Base-by-base conservation (phyloP, 1,284 basidiomycete genomes). In the Ceratobasidium sp. region DNA sequence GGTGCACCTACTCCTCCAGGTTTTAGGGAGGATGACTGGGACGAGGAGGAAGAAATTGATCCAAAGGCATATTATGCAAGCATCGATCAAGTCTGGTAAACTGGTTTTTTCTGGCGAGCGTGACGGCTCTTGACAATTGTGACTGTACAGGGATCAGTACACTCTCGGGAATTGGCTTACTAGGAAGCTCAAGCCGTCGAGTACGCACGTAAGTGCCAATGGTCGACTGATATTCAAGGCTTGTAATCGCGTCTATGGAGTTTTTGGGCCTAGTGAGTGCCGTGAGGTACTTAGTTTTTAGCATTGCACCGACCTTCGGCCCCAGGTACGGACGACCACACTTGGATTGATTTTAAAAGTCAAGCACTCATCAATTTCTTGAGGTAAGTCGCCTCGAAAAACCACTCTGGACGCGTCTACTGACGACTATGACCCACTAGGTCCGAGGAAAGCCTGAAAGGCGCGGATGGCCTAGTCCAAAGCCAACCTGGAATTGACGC, bases 161-260 rank as follows among this genome's bases (percentile, higher is more conserved):
- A 62, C 70, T 7, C 27, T 62, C 12, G 41, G 48, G 20, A 66
- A 66, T n/a, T 75, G 73, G 73, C n/a, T 41, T 23, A 75, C 73
- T 2, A 41, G 46, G 14, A 60, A 65, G 27, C 44, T 46, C 35
- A 75, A 75, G 30, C 35, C 57, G 3, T 27, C 44, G 3, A 59
- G 44, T 10, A 30, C 70, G 35, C 33, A 48, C 12, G 55, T 50
- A 14, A 50, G 23, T 16, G 18, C 16, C 35, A 64, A 50, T 46
- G 60, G 60, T 2, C 44, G 73, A 20, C 60, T 75, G 20, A 75
- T 75, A 23, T 75, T 75, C 62, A 75, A 75, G 38, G 73, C 73
- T 23, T 75, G 52, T 52, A 66, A 75, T 18, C 59, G 73, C 6
- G 73, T 75, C 12, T 75, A 65, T 66, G 73, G 73, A 16, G 44